Base-by-base conservation (phyloP, 2,329 filamentous ascomycete species). In the Xylariaceae sp. region DNA sequence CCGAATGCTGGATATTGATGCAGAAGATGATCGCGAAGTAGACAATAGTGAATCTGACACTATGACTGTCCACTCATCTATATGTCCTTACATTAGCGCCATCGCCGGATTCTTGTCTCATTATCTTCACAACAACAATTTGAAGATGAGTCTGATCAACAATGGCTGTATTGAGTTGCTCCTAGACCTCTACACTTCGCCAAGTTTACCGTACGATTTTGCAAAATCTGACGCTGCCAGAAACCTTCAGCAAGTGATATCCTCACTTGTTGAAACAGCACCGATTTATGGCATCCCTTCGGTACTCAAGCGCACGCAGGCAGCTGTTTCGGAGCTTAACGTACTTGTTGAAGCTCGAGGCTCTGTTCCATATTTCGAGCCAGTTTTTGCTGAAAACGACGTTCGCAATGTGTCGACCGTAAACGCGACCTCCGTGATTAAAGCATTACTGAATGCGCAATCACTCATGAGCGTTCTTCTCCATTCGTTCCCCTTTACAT, bases 211-310 rank as follows among this genome's bases (percentile, higher is more conserved):
- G 1, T 84, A 85, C 60, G 82, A 89, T 63, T 86, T 89, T 64
- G 80, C 85, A 38, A 85, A 88, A 39, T 81, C 82, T 6, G 73
- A 79, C 47, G 82, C 88, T 4, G 86, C 86, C 50, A 82, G 86
- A 54, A 84, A 87, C 54, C 77, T 97, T 48, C 82, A 86, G 14
- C 81, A 84, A 34, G 86, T 96, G 11, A 77, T 96, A 45, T 84
- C 89, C 57, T 81, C 87, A 58, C 80, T 97, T 57, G 83, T 92
- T 6, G 93, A 97, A 61, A 81, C 84, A 22, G 90, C 89, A 54
- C 86, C 92, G 1, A 83, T 93, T 60, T 76, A 95, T 17, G 86
- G 91, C 2, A 75, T 99, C 7, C 92, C 93, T 0, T 89, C 90
- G 5, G 73, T 99, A 28, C 74, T 97, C 53, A 83, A 83, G 57